These are phyloP conservation scores for Arthroderma uncinatum DNA, from an alignment of 2,329 filamentous ascomycete species.

Conservation along the genomic window DNA sequence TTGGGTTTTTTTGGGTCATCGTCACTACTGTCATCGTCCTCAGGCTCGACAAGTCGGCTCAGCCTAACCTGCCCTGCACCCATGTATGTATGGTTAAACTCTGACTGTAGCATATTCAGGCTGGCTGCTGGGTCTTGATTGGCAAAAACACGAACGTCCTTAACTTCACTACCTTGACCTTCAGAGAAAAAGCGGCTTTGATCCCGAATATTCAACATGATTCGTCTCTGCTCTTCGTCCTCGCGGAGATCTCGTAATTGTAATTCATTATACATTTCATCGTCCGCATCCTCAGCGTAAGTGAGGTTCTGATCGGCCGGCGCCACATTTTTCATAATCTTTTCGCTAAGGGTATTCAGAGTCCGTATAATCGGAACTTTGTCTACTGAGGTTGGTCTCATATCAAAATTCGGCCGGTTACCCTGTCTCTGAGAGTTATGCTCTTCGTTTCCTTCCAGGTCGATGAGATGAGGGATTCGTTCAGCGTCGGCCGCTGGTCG, in stretches of 20 bases:
- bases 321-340: slow-evolving; percentile 79
- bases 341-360: slow-evolving; percentile 82
- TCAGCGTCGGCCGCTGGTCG: slow-evolving; percentile 40
- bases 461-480: slow-evolving; percentile 76
- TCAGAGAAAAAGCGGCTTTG: slow-evolving; percentile 69
- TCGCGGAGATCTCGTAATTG: slow-evolving; percentile 69
- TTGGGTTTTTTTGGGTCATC: slow-evolving; percentile 39
- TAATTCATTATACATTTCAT: slow-evolving; percentile 62
- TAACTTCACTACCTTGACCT: slow-evolving; percentile 30
- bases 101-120: slow-evolving; percentile 51
- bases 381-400: slow-evolving; percentile 62
- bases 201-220: slow-evolving; percentile 78
- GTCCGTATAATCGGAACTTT: slow-evolving; percentile 83
- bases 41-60: slow-evolving; percentile 47
- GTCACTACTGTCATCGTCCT: slow-evolving; percentile 53
- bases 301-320: slow-evolving; percentile 62
- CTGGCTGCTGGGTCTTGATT: slow-evolving; percentile 61
- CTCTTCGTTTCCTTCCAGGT: slow-evolving; percentile 88
- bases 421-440: slow-evolving; percentile 80
- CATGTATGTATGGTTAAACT: slow-evolving; percentile 40
- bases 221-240: slow-evolving; percentile 60
- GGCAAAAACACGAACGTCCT: slow-evolving; percentile 48
- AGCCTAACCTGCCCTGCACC: slow-evolving; percentile 56
- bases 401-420: slow-evolving; percentile 80
- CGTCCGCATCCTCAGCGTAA: slow-evolving; percentile 55